A percentile compares a stretch with the other conserved stretches of the same genome.
Evolutionary conservation across 1,284 basidiomycete genomes (phyloP).

Genomic region (Ustilago vetiveriae): DNA sequence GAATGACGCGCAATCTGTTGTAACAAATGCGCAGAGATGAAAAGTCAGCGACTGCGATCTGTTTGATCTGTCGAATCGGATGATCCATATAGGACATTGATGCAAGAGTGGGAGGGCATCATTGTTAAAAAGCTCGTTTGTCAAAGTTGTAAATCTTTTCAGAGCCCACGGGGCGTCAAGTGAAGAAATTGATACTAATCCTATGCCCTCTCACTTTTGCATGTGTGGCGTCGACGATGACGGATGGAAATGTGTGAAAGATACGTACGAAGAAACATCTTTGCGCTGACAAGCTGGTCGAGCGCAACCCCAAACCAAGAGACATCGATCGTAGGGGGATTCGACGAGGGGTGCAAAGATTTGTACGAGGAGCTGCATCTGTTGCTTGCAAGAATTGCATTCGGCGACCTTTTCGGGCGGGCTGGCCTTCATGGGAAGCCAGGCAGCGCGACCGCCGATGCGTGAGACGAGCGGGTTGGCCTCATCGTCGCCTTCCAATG

Average conservation of each 20-base stretch:
- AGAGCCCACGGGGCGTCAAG: constrained; percentile 60
- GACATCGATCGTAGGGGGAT: constrained; percentile 61
- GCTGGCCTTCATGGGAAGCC: constrained; percentile 53
- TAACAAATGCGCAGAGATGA: not conserved
- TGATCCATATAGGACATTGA: too few relatives aligned
- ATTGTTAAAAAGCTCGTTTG: constrained; percentile 67
- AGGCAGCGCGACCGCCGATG: constrained; percentile 62
- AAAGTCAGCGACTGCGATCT: constrained; percentile 6
- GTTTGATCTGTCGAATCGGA: not conserved
- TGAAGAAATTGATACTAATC: constrained; percentile 68
- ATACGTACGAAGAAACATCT: constrained; percentile 54
- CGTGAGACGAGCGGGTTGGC: constrained; percentile 65
- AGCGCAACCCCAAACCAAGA: constrained; percentile 65
- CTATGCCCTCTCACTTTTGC: constrained; percentile 54
- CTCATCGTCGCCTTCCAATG: constrained; percentile 59
- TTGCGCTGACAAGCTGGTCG: constrained; percentile 58
- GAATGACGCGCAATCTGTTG: constrained; percentile 59
- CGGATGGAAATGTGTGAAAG: not conserved
- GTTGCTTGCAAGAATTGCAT: constrained; percentile 53
- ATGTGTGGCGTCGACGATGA: not conserved
- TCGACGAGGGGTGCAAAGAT: constrained; percentile 65
- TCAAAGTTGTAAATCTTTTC: constrained; percentile 65
- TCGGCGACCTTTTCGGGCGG: constrained; percentile 40
- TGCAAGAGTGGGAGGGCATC: too few relatives aligned
- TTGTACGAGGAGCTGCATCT: constrained; percentile 65